A percentile compares a stretch with the other conserved stretches of the same genome.
phyloP scores from a whole-genome alignment of 75 land plant genomes.

The Isoetes taiwanensis region DNA sequence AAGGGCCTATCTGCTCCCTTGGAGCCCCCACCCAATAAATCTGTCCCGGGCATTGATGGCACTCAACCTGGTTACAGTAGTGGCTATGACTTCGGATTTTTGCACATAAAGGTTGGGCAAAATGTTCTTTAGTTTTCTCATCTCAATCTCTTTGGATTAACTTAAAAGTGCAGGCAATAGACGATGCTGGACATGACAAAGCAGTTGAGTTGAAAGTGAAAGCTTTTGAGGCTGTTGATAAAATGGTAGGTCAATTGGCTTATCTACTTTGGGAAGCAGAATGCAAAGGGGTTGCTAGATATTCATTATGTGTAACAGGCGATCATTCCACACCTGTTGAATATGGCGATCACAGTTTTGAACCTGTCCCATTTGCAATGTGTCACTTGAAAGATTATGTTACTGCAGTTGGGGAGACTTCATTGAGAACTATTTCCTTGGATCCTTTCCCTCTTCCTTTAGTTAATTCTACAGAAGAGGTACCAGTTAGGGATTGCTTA shows the following conservation, averaged over 20 bases:
- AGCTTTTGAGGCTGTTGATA: constrained; percentile 87
- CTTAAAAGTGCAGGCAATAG: constrained; percentile 61
- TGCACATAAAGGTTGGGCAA: constrained; percentile 74
- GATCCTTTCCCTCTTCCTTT: constrained; percentile 60
- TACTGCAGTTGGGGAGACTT: constrained; percentile 55
- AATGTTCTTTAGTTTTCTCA: neutral
- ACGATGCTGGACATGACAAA: constrained; percentile 99
- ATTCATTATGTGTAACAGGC: constrained; percentile 80
- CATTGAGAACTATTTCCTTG: constrained; percentile 27
- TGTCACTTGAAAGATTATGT: constrained; percentile 72
- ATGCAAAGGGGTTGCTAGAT: constrained; percentile 36
- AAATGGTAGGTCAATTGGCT: constrained; percentile 66
- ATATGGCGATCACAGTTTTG: constrained; percentile 96
- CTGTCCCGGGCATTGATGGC: constrained; percentile 86
- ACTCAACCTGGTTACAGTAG: constrained; percentile 48
- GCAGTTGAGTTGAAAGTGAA: constrained; percentile 63
- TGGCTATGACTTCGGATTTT: constrained; percentile 97
- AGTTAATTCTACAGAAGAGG: too few species aligned
- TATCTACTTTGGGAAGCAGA: constrained; percentile 85
- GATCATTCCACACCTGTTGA: constrained; percentile 98
- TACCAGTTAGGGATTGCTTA: too few species aligned
- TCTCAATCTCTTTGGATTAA: neutral
- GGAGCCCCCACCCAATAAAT: constrained; percentile 46
- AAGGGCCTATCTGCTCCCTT: constrained; percentile 80
- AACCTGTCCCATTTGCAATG: constrained; percentile 83